phyloP scores from a whole-genome alignment of 169 alveolate genomes.

The Amoebophrya sp. region DNA sequence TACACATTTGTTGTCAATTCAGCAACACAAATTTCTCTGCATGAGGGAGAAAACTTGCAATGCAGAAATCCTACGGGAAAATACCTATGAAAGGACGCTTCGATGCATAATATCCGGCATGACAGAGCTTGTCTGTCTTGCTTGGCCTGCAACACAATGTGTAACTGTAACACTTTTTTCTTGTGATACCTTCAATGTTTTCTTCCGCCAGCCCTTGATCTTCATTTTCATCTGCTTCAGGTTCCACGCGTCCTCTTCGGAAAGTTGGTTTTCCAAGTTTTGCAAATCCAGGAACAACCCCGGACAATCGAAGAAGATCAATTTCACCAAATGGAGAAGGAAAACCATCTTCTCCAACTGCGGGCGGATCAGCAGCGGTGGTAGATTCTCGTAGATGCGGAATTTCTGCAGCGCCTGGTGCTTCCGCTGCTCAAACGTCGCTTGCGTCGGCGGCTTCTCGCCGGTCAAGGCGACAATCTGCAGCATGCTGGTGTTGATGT shows the following conservation, averaged over 20 bases:
- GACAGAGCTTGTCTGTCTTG: too few species aligned
- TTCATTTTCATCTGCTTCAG: neutral
- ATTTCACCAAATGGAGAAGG: neutral
- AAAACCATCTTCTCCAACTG: neutral
- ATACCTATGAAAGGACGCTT: too few species aligned
- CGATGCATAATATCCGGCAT: too few species aligned
- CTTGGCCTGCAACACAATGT: too few species aligned
- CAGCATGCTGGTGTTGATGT: neutral
- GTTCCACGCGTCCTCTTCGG: neutral
- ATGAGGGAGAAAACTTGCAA: too few species aligned
- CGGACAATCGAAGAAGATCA: neutral
- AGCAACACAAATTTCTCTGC: too few species aligned
- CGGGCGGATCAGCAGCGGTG: neutral
- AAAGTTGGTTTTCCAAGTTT: neutral
- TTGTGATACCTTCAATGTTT: too few species aligned
- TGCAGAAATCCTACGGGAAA: too few species aligned
- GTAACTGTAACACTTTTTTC: too few species aligned
- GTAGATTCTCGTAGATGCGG: neutral
- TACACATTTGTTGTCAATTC: too few species aligned
- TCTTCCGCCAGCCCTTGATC: neutral
- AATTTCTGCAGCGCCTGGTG: neutral
- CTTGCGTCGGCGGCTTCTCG: neutral
- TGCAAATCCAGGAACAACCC: neutral
- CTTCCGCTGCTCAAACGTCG: neutral
- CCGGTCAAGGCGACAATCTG: neutral